These are phyloP conservation scores for Vaccinium myrtillus DNA, from an alignment of 148 eudicot genomes.

Conservation along the genomic window DNA sequence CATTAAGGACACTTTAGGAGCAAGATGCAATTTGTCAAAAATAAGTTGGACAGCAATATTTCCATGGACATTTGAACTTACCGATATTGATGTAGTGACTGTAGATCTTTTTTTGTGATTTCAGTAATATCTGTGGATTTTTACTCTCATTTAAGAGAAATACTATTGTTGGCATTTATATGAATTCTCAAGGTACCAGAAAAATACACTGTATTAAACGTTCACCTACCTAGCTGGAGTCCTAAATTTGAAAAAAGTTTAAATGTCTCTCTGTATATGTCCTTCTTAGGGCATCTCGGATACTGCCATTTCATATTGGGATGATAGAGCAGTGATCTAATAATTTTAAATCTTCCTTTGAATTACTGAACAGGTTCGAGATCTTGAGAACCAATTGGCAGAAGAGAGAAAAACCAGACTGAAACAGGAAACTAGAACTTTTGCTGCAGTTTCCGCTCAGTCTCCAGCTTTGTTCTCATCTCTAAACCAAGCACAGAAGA, in stretches of 20 bases:
- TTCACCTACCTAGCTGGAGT: not conserved
- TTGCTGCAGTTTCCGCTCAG: conserved; percentile 52
- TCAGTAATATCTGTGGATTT: not conserved
- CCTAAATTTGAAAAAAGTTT: not conserved
- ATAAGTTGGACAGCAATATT: not conserved
- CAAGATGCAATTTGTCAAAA: not conserved
- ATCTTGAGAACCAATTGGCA: conserved; percentile 79
- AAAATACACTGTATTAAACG: not conserved
- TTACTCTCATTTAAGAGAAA: not conserved
- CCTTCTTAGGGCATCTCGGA: not conserved
- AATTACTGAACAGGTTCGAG: conserved; percentile 53
- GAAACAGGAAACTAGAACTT: conserved; percentile 66
- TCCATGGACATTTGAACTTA: not conserved
- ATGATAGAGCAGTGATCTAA: not conserved
- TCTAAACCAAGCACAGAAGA: conserved; percentile 42
- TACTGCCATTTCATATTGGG: not conserved
- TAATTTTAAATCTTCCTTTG: not conserved
- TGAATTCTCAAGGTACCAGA: too few species aligned
- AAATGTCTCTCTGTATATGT: not conserved
- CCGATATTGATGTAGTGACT: not conserved
- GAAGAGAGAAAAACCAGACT: conserved; percentile 75
- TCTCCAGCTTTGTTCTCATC: conserved; percentile 35
- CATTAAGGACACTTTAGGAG: not conserved
- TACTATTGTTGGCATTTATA: not conserved
- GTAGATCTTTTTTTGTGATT: not conserved